phyloP scores from a whole-genome alignment of 1,284 basidiomycete species.

The Ustilago bromivora region DNA sequence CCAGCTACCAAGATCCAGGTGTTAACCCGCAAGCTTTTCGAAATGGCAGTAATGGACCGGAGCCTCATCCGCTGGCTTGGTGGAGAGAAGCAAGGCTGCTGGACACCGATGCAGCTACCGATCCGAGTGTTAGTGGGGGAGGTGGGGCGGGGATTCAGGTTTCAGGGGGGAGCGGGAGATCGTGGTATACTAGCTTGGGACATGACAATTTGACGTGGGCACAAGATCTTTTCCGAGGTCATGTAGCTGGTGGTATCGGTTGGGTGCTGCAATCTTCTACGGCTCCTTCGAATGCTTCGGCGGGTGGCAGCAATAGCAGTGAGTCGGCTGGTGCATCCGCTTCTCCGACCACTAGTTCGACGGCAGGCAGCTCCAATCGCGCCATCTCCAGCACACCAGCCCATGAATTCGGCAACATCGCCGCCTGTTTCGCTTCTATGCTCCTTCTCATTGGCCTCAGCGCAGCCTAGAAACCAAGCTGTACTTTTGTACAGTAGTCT shows the following conservation, averaged over 20 bases:
- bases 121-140: constrained; percentile 37
- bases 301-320: constrained; percentile 2
- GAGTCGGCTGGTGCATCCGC: background rate
- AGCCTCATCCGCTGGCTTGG: constrained; percentile 76
- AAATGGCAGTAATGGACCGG: constrained; percentile 78
- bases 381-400: background rate
- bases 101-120: constrained; percentile 24
- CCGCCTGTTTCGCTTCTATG: background rate
- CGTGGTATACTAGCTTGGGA: constrained; percentile 83
- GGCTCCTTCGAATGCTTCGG: constrained; percentile 1
- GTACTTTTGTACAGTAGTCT: background rate
- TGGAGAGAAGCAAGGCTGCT: constrained; percentile 76
- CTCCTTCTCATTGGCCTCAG: background rate
- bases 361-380: background rate
- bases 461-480: background rate
- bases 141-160: constrained; percentile 42
- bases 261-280: constrained; percentile 76
- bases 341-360: background rate
- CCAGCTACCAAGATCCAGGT: constrained; percentile 43
- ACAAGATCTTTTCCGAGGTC: constrained; percentile 77
- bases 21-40: constrained; percentile 70
- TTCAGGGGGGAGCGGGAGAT: constrained; percentile 75
- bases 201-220: constrained; percentile 78
- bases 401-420: background rate
- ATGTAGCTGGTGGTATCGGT: constrained; percentile 79